Percentiles rank a stretch among this genome's conserved stretches.
phyloP scores from a whole-genome alignment of 805 yeast genomes.

The Saccharomycopsis amapae region DNA sequence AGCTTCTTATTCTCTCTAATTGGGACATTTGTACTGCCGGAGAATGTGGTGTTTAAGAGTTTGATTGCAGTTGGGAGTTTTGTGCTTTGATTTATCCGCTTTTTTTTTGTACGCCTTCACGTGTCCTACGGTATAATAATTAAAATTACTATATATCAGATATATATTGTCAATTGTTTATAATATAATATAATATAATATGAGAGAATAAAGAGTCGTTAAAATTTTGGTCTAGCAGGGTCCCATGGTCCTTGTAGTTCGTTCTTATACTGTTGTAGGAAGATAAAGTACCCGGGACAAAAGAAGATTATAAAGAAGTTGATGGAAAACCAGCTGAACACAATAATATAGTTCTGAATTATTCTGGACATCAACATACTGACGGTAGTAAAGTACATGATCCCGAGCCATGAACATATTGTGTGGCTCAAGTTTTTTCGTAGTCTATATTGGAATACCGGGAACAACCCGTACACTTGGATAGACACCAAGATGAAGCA shows the following conservation, averaged over 20 bases:
- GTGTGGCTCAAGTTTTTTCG: constrained; percentile 23
- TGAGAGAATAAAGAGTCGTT: too few relatives aligned
- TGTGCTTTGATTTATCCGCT: too few relatives aligned
- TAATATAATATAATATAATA: too few relatives aligned
- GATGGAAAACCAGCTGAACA: constrained; percentile 43
- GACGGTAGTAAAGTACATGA: constrained; percentile 18
- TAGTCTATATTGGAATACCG: constrained; percentile 47
- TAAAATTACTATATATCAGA: too few relatives aligned
- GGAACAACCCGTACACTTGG: constrained; percentile 64
- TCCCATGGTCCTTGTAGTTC: constrained; percentile 95
- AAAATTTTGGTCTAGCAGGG: constrained; percentile 58
- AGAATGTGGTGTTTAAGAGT: too few relatives aligned
- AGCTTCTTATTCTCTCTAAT: neutral
- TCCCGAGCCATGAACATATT: constrained; percentile 26
- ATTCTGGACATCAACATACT: constrained; percentile 30
- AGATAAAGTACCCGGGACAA: constrained; percentile 65
- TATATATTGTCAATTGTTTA: too few relatives aligned
- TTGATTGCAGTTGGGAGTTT: too few relatives aligned
- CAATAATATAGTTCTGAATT: constrained; percentile 29
- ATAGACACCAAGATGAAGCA: constrained; percentile 72
- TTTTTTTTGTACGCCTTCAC: too few relatives aligned
- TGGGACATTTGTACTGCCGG: too few relatives aligned
- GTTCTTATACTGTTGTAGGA: constrained; percentile 70
- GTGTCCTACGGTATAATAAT: too few relatives aligned
- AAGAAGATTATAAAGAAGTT: constrained; percentile 44